Conservation (phyloP, 2,329 filamentous ascomycete genomes). For the Scedosporium minutisporum region DNA sequence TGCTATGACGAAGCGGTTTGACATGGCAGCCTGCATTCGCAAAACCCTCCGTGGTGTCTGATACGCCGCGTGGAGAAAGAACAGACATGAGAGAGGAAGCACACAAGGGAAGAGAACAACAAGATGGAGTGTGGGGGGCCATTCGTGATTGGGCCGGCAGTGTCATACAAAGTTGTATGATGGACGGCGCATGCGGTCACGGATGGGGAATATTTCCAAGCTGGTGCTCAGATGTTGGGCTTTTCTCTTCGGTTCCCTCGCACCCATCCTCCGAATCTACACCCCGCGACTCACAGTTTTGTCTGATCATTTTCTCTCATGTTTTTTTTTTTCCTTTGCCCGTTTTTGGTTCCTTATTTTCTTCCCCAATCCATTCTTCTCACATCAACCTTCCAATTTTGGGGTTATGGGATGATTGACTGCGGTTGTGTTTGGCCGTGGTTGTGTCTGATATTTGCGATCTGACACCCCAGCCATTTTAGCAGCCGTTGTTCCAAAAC, state of each 20-base stretch:
- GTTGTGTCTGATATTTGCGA: constrained; percentile 5
- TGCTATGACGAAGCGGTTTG: background rate
- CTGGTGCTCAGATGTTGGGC: background rate
- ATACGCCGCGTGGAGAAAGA: background rate
- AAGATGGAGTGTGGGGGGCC: background rate
- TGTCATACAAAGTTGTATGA: constrained; percentile 4
- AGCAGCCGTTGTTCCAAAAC: constrained; percentile 8
- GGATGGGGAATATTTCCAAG: background rate
- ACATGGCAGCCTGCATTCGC: background rate
- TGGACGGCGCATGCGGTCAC: constrained; percentile 1
- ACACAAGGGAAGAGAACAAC: background rate
- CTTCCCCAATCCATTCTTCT: background rate
- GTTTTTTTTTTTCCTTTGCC: background rate
- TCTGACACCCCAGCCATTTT: constrained; percentile 6
- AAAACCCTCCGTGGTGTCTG: background rate
- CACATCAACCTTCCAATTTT: background rate
- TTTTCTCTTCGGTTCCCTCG: background rate
- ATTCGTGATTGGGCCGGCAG: constrained; percentile 1
- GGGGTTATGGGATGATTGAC: background rate
- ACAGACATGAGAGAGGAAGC: background rate
- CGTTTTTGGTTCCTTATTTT: background rate
- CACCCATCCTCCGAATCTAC: background rate
- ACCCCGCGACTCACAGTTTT: background rate
- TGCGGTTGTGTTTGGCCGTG: background rate
- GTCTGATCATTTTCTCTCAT: background rate